Evolutionary conservation across 2,329 filamentous ascomycete species (phyloP), one percentile per base, ranked within the genome.

Genomic region (Metarhizium sp.): DNA sequence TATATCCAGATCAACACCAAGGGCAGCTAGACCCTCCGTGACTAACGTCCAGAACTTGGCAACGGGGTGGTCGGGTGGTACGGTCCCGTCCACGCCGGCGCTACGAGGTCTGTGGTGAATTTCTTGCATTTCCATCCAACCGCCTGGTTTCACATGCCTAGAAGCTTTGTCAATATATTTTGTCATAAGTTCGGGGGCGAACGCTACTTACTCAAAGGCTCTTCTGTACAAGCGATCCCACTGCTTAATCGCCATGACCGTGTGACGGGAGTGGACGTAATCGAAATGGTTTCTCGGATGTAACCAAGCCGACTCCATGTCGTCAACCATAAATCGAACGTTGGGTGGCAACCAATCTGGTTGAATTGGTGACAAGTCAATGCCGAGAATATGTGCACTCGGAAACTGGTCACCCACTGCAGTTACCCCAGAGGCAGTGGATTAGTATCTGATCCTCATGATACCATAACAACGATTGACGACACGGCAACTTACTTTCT

Each of bases 191-290:
- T n/a, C n/a, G 6, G 29, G 48, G 11, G 11, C 13, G n/a, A 10
- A 1, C 29, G 11, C 4, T 11, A 63, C 73, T 62, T 62, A 80
- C 78, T 77, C 73, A 45, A 74, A 69, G 1, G 73, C 69, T 55
- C 74, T 72, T 14, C 67, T 65, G 56, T 82, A 73, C 0, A 84
- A 64, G 14, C 63, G 70, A 2, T 72, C 72, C 80, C 80, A 84
- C 61, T 84, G 73, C 51, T 74, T 77, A 56, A 84, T 78, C 2
- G 76, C 78, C 71, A 78, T 75, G 14, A 79, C 76, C 1, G 79
- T 78, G 55, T 80, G 76, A 3, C 82, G 73, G n/a, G 78, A 75
- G 62, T 85, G 81, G 38, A 85, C 75, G 57, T 82, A 83, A 63
- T 85, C 81, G 54, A 83, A 85, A 52, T 78, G 73, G 57, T 81